Base-by-base conservation (phyloP, 768 basidiomycete species). In the Russula lepida region DNA sequence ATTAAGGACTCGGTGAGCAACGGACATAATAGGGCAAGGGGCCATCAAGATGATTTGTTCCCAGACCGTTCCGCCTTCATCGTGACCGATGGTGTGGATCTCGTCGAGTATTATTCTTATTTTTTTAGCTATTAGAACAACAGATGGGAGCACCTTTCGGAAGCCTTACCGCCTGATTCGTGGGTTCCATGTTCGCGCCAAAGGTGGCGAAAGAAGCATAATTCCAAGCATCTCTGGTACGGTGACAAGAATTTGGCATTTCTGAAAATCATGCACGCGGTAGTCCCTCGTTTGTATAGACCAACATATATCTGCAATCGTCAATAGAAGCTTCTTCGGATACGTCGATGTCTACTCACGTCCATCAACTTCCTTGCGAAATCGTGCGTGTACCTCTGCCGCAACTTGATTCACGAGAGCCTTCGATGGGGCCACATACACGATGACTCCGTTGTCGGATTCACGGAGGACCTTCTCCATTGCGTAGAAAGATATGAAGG, bases 381-480 rank as follows among this genome's bases (percentile, higher is more conserved):
- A 88, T 4, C 86, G 76, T 2, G 82, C 86, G 60, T 86, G 86
- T n/a, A 87, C 77, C 67, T 89, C 87, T 0, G 88, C 84, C 0
- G 86, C 84, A 28, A 86, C 81, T 66, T 89, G 87, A 37, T 77
- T 78, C 53, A 89, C 87, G 0, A 89, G 75, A 0, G 87, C 85
- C 68, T 89, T 89, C 7, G 87, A 88, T 0, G 87, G 87, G 0
- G 87, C 86, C 46, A 89, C 79, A 68, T 89, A 89, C 21, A 89
- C 81, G 37, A 89, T 68, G 44, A 89, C 76, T 0, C 83, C 85
- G 46, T 87, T 80, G 66, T 89, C 83, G 0, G 84, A 84, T 43
- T 74, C 75, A 57, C 83, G 74, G 2, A 89, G 72, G 15, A 86
- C 74, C 63, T 80, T 79, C 69, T 87, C 85, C 86, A 89, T 88